A percentile compares a stretch with the other conserved stretches of the same genome.
These are phyloP conservation scores for Penicillium longicatenatum DNA, from an alignment of 495 filamentous ascomycete species.

Conservation along the genomic window DNA sequence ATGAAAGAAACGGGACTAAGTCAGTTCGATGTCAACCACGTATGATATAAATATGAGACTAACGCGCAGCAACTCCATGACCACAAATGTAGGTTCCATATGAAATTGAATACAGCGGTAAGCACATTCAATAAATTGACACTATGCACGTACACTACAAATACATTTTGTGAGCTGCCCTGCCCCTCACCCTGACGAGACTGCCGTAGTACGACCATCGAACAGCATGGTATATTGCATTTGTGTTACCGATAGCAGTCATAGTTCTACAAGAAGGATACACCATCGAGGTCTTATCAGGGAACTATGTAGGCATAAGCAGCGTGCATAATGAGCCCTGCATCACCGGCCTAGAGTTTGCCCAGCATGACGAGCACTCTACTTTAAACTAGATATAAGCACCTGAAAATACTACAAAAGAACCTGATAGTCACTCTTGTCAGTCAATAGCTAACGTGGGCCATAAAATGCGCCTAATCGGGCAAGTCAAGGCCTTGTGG, in stretches of 20 bases:
- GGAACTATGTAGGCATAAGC: not conserved
- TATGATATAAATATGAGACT: conserved; percentile 3
- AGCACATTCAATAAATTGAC: not conserved
- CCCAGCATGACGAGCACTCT: not conserved
- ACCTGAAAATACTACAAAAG: conserved; percentile 4
- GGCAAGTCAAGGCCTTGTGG: conserved; percentile 1
- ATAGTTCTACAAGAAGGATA: not conserved
- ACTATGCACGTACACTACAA: not conserved
- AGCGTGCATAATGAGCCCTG: not conserved
- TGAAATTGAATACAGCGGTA: not conserved
- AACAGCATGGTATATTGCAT: not conserved
- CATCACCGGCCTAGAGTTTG: not conserved
- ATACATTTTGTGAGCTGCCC: conserved; percentile 1
- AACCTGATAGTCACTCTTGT: not conserved
- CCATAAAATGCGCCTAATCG: conserved; percentile 1
- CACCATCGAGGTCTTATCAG: not conserved
- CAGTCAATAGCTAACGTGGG: conserved; percentile 4
- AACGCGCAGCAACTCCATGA: not conserved
- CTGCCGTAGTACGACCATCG: not conserved
- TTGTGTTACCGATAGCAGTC: not conserved
- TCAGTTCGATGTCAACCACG: not conserved
- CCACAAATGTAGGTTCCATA: not conserved
- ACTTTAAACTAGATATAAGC: not conserved
- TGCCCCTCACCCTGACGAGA: not conserved
- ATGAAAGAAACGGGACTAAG: not conserved